Evolutionary conservation across 495 filamentous ascomycete genomes (phyloP).

Genomic region (Lasiosphaeria hispida): DNA sequence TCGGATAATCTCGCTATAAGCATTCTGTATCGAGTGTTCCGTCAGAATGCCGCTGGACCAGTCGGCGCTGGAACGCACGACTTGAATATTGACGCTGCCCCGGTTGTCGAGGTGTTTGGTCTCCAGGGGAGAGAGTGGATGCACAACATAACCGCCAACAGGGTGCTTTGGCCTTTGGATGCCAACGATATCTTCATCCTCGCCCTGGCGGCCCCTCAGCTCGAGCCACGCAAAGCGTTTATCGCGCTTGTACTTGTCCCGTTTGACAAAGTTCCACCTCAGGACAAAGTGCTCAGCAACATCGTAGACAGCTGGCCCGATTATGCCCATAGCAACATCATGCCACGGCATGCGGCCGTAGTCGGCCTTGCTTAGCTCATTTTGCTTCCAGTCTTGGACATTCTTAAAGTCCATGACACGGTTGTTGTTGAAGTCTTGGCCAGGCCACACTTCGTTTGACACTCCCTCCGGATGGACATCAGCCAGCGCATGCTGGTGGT

Average conservation of each 20-base stretch:
- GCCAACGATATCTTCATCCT: constrained; percentile 77
- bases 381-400: constrained; percentile 87
- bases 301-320: constrained; percentile 87
- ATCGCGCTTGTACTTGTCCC: constrained; percentile 95
- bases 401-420: constrained; percentile 94
- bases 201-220: constrained; percentile 73
- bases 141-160: constrained; percentile 79
- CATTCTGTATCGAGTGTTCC: constrained; percentile 90
- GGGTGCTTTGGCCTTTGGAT: constrained; percentile 85
- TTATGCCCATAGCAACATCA: constrained; percentile 85
- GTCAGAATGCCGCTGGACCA: constrained; percentile 93
- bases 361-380: constrained; percentile 88
- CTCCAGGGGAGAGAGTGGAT: constrained; percentile 67
- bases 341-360: constrained; percentile 98
- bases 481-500: constrained; percentile 76
- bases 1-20: constrained; percentile 80
- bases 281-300: constrained; percentile 96
- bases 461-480: constrained; percentile 85
- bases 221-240: constrained; percentile 76
- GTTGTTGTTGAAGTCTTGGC: constrained; percentile 95
- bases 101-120: constrained; percentile 43
- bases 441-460: constrained; percentile 84
- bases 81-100: constrained; percentile 76
- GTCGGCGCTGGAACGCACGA: constrained; percentile 82
- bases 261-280: constrained; percentile 94